Evolutionary conservation across 140 eudicot species (phyloP).

Genomic region (Erigeron philadelphicus): DNA sequence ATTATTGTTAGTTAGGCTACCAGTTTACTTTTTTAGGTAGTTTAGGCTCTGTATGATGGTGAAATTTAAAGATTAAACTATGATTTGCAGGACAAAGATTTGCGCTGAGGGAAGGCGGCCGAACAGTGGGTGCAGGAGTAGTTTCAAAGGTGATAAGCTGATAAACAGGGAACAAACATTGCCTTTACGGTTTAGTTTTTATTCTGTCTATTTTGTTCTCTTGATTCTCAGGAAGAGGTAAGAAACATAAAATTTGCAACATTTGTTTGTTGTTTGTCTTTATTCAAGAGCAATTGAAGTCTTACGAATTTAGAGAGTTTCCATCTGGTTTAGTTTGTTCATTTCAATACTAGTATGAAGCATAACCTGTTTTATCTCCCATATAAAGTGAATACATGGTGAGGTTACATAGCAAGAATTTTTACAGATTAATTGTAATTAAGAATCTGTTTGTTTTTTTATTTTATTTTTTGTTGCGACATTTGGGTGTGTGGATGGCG

Average conservation of each 20-base stretch:
- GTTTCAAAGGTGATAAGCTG: conserved; percentile 81
- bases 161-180: conserved; percentile 21
- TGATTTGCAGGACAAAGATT: conserved; percentile 51
- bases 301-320: neutral
- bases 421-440: conserved; percentile 21
- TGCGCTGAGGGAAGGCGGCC: conserved; percentile 51
- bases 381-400: neutral
- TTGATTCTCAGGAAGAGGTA: conserved; percentile 17
- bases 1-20: neutral
- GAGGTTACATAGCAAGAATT: neutral
- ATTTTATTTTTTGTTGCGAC: neutral
- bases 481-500: neutral
- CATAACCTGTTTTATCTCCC: conserved; percentile 8
- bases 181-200: neutral
- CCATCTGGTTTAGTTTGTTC: neutral
- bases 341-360: conserved; percentile 2
- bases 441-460: conserved; percentile 12
- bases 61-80: conserved; percentile 4
- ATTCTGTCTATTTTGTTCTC: conserved; percentile 17
- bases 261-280: conserved; percentile 27
- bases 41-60: neutral
- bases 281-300: conserved; percentile 27
- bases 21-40: neutral
- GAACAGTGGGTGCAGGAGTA: conserved; percentile 83
- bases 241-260: conserved; percentile 29